Conservation (phyloP, 2,329 filamentous ascomycete genomes). For the Exophiala viscosa region DNA sequence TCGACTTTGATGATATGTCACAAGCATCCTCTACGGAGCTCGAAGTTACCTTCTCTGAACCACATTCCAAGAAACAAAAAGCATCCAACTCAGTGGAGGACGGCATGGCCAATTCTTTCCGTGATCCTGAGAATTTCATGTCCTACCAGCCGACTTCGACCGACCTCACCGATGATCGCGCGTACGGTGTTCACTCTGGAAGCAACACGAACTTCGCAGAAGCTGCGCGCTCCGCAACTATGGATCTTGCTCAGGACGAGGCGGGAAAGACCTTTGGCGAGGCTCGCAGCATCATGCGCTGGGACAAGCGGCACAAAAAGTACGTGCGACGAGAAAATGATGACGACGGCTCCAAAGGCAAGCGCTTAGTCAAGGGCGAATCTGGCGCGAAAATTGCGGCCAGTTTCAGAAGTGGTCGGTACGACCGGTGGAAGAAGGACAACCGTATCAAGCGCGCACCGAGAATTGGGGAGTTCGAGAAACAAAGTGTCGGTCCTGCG, state of each 20-base stretch:
- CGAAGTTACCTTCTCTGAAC: conserved; percentile 64
- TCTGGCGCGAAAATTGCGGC: conserved; percentile 94
- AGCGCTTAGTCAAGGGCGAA: conserved; percentile 78
- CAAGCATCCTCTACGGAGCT: conserved; percentile 61
- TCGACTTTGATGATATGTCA: conserved; percentile 44
- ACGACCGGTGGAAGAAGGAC: conserved; percentile 85
- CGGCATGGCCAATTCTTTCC: conserved; percentile 54
- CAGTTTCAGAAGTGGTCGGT: conserved; percentile 86
- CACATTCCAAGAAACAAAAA: conserved; percentile 35
- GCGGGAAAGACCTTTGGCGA: conserved; percentile 73
- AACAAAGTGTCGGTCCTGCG: conserved; percentile 34
- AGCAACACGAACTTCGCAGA: conserved; percentile 75
- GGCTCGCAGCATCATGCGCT: conserved; percentile 74
- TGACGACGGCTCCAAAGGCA: conserved; percentile 73
- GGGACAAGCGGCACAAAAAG: conserved; percentile 96
- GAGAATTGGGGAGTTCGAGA: conserved; percentile 76
- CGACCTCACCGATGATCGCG: conserved; percentile 82
- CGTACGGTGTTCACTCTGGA: conserved; percentile 87
- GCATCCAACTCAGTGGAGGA: conserved; percentile 52
- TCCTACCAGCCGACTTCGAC: conserved; percentile 79
- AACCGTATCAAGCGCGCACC: conserved; percentile 78
- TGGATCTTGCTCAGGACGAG: conserved; percentile 88
- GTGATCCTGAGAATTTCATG: conserved; percentile 92
- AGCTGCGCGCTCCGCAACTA: conserved; percentile 78
- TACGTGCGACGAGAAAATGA: conserved; percentile 91